These are phyloP conservation scores for Ambrosiella xylebori DNA, from an alignment of 2,329 filamentous ascomycete species.

Conservation along the genomic window DNA sequence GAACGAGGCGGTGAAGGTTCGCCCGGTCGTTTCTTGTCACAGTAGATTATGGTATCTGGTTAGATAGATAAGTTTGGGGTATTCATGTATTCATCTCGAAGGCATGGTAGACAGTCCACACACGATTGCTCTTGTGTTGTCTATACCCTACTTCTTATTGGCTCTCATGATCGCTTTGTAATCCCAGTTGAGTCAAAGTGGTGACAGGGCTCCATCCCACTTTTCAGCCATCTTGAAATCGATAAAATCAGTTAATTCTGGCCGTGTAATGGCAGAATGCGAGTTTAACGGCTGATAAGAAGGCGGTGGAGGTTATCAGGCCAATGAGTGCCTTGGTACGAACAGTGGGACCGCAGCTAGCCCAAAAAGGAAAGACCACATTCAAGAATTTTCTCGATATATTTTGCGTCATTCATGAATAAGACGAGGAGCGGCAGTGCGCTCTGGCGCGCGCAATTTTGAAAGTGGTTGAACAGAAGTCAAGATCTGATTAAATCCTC, in stretches of 20 bases:
- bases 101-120: too few species aligned
- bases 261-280: constrained; percentile 7
- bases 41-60: not conserved
- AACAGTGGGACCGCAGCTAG: constrained; percentile 2
- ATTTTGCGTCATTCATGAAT: not conserved
- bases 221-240: not conserved
- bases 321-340: not conserved
- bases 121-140: not conserved
- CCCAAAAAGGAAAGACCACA: not conserved
- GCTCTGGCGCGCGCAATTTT: not conserved
- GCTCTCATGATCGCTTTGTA: not conserved
- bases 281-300: not conserved
- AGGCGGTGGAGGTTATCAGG: constrained; percentile 9
- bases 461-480: not conserved
- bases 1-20: not conserved
- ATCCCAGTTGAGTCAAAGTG: constrained; percentile 1
- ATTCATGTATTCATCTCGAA: too few species aligned
- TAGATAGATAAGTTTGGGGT: too few species aligned
- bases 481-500: not conserved
- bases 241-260: not conserved
- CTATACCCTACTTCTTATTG: not conserved
- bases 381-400: not conserved
- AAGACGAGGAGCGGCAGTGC: not conserved
- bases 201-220: not conserved
- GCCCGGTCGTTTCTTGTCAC: not conserved